Conservation (phyloP, 345 rosid genomes). For the Chamaenerion angustifolium region DNA sequence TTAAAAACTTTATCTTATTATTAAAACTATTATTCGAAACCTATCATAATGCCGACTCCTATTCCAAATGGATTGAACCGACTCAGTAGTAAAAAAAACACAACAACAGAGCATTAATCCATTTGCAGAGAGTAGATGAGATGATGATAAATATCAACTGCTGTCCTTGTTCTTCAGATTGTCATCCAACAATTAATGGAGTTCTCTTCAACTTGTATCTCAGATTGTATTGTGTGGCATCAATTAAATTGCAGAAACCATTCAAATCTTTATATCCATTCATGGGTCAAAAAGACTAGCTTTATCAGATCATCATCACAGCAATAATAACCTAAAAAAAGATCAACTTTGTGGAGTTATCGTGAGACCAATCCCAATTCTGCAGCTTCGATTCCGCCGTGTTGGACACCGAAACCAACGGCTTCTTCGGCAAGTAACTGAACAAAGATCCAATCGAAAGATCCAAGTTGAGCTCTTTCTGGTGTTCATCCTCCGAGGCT, state of each 20-base stretch:
- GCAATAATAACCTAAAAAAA: not conserved
- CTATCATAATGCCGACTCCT: no score
- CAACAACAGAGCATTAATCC: no score
- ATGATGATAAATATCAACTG: no score
- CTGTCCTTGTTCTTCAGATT: no score
- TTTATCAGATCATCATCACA: not conserved
- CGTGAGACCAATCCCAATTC: slow-evolving; percentile 6
- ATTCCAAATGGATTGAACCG: no score
- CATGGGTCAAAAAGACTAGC: not conserved
- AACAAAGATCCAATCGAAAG: slow-evolving; percentile 25
- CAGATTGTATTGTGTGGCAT: not conserved
- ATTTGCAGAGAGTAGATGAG: no score
- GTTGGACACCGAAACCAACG: slow-evolving; percentile 14
- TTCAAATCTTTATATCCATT: slow-evolving; percentile 3
- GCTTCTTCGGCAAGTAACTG: slow-evolving; percentile 3
- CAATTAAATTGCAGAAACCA: slow-evolving; percentile 1
- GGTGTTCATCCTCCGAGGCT: slow-evolving; percentile 25
- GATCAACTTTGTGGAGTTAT: not conserved
- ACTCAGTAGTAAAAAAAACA: no score
- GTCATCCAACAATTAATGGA: no score
- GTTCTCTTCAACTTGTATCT: no score
- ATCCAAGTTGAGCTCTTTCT: slow-evolving; percentile 30
- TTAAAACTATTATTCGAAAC: no score
- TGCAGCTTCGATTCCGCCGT: slow-evolving; percentile 30
- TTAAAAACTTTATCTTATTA: no score